Percentiles rank a stretch among this genome's conserved stretches.
phyloP scores from a whole-genome alignment of 148 eudicot species.

The Cornus controversa region DNA sequence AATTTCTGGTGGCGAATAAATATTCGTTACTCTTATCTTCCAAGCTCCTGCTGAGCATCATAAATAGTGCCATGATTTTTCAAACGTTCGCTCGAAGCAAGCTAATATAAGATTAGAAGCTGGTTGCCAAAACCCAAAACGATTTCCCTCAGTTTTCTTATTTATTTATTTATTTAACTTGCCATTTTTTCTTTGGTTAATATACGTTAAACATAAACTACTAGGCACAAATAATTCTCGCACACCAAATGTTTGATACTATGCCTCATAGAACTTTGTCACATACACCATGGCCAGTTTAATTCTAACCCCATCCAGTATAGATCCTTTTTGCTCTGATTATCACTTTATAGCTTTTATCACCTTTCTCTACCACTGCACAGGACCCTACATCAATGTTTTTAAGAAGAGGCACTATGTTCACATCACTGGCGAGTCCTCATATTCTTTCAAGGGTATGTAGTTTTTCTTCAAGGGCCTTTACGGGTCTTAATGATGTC shows the following conservation, averaged over 20 bases:
- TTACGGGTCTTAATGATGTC: constrained; percentile 1
- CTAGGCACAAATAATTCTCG: neutral
- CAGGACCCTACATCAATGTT: constrained; percentile 17
- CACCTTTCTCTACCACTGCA: neutral
- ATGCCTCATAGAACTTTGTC: constrained; percentile 9
- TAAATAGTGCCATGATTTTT: no score
- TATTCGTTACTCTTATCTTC: no score
- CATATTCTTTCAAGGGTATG: neutral
- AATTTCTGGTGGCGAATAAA: no score
- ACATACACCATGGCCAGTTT: neutral
- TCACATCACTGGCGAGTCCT: constrained; percentile 6
- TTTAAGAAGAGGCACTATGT: constrained; percentile 17
- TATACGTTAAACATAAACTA: no score
- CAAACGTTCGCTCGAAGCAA: no score
- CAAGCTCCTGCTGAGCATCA: no score
- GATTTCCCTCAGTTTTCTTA: no score
- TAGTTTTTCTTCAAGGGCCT: constrained; percentile 14
- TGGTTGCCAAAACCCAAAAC: no score
- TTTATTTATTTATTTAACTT: no score
- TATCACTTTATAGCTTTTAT: neutral
- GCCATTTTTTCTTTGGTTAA: no score
- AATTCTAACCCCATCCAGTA: neutral
- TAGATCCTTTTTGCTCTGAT: no score
- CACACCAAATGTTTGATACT: constrained; percentile 20
- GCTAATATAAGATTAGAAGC: no score